These are phyloP conservation scores for Hortiboletus rubellus DNA, from an alignment of 1,284 basidiomycete species.

Conservation along the genomic window DNA sequence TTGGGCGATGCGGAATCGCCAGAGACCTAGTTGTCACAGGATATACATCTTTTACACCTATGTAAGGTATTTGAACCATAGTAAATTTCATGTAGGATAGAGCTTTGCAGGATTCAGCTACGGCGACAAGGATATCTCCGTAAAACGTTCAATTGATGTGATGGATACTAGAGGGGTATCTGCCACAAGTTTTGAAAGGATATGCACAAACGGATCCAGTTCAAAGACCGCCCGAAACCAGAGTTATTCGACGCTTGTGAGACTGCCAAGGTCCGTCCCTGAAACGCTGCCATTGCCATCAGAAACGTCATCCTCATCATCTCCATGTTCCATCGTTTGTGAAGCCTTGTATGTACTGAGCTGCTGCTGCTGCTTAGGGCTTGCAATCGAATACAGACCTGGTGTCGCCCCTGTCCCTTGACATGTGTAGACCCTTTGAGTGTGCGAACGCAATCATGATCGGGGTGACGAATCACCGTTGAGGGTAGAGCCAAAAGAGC, in stretches of 20 bases:
- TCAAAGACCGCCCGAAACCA: background rate
- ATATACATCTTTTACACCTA: background rate
- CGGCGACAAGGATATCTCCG: background rate
- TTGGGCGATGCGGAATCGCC: constrained; percentile 21
- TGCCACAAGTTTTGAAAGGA: constrained; percentile 1
- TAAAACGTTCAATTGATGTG: background rate
- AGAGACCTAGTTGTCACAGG: constrained; percentile 15
- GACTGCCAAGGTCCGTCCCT: constrained; percentile 52
- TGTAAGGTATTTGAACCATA: constrained; percentile 12
- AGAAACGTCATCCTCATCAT: constrained; percentile 22
- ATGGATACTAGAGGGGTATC: background rate
- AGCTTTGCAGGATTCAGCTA: background rate
- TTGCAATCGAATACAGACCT: constrained; percentile 29
- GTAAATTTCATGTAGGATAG: constrained; percentile 6
- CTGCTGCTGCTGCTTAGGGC: constrained; percentile 23
- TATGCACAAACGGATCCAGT: constrained; percentile 3
- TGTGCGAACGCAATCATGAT: constrained; percentile 36
- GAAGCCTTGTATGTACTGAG: constrained; percentile 29
- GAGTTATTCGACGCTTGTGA: constrained; percentile 57
- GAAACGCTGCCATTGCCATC: constrained; percentile 42
- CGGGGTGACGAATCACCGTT: constrained; percentile 48
- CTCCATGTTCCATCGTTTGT: constrained; percentile 13
- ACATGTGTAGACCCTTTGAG: constrained; percentile 37
- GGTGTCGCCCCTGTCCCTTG: constrained; percentile 36
- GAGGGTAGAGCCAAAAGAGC: constrained; percentile 35